Evolutionary conservation across 2,329 filamentous ascomycete species (phyloP).

Genomic region (Ciborinia camelliae): DNA sequence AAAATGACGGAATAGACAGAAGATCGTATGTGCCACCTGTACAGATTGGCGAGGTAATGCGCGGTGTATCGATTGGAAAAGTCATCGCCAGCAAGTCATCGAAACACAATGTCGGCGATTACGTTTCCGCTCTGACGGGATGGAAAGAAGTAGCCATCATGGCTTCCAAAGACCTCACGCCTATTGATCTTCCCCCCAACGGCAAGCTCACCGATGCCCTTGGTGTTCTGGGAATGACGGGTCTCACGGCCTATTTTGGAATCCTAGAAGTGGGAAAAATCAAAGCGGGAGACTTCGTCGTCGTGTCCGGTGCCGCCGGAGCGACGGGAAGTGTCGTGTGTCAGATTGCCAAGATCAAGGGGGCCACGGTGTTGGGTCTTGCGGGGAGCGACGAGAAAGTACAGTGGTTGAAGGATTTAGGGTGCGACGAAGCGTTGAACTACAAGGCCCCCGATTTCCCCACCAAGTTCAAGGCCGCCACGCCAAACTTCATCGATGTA

Average conservation of each 20-base stretch:
- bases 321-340: conserved; percentile 74
- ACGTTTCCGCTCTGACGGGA: conserved; percentile 53
- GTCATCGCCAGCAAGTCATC: conserved; percentile 58
- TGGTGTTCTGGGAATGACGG: conserved; percentile 62
- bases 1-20: conserved; percentile 35
- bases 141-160: conserved; percentile 67
- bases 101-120: conserved; percentile 54
- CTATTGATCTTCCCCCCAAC: conserved; percentile 42
- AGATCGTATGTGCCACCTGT: conserved; percentile 67
- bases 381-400: conserved; percentile 67
- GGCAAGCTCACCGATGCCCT: conserved; percentile 55
- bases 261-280: conserved; percentile 65
- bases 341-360: conserved; percentile 74
- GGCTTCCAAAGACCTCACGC: conserved; percentile 48
- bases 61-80: conserved; percentile 57
- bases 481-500: conserved; percentile 60
- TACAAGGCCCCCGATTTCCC: conserved; percentile 64
- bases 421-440: conserved; percentile 65
- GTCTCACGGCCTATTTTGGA: conserved; percentile 74
- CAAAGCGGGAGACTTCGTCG: conserved; percentile 68
- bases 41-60: conserved; percentile 65
- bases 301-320: conserved; percentile 74
- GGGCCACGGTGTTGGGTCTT: conserved; percentile 58
- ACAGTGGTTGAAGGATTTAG: conserved; percentile 61
- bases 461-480: conserved; percentile 57